A percentile compares a stretch with the other conserved stretches of the same genome.
phyloP scores from a whole-genome alignment of 1,284 basidiomycete genomes.

The Thelephora terrestris region DNA sequence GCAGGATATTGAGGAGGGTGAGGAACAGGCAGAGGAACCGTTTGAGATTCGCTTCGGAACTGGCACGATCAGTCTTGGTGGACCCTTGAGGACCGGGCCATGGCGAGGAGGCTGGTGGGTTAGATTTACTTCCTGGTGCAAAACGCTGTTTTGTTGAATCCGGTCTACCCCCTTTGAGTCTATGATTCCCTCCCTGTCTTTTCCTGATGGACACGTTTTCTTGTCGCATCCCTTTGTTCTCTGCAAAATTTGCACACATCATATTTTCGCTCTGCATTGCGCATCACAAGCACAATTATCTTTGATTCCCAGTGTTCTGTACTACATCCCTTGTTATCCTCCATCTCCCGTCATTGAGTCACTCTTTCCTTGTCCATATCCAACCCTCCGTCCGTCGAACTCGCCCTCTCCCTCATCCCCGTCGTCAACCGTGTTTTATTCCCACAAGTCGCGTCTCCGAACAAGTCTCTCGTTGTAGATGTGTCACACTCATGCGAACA shows the following conservation, averaged over 20 bases:
- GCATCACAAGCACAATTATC: not conserved
- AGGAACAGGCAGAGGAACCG: constrained; percentile 33
- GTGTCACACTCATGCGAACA: too few species aligned
- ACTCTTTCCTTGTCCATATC: too few species aligned
- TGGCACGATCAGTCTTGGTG: constrained; percentile 59
- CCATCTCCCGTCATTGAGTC: too few species aligned
- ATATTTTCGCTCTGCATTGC: too few species aligned
- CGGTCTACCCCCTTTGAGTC: too few species aligned
- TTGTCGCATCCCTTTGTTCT: not conserved
- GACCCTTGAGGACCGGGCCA: constrained; percentile 41
- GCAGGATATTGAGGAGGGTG: constrained; percentile 56
- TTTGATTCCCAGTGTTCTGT: not conserved
- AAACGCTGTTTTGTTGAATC: constrained; percentile 44
- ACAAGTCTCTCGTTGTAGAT: too few species aligned
- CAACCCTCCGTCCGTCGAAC: not conserved
- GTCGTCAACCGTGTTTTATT: too few species aligned
- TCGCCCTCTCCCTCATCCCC: not conserved
- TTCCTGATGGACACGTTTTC: not conserved
- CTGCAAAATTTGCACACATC: too few species aligned
- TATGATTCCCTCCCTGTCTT: too few species aligned
- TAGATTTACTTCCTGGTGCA: constrained; percentile 61
- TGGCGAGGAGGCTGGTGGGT: constrained; percentile 71
- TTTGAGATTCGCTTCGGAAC: constrained; percentile 58
- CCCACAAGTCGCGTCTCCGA: too few species aligned
- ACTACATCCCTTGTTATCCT: too few species aligned